These are phyloP conservation scores for Clarireedia homoeocarpa DNA, from an alignment of 2,329 filamentous ascomycete species.

Conservation along the genomic window DNA sequence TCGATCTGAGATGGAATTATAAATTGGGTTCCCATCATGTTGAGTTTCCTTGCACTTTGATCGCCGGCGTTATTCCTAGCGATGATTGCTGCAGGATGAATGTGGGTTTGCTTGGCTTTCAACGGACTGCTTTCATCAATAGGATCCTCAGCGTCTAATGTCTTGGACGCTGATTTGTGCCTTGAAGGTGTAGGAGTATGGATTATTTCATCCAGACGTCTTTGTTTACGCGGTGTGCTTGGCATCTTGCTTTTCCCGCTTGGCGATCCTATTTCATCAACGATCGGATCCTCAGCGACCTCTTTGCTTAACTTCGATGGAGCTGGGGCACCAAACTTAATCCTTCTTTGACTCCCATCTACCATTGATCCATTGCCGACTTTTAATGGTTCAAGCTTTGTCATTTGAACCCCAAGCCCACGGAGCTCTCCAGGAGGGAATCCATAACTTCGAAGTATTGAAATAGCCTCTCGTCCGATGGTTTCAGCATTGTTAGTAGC, in stretches of 20 bases:
- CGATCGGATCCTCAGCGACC: slow-evolving; percentile 25
- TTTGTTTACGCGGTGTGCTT: slow-evolving; percentile 7
- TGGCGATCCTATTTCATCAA: slow-evolving; percentile 41
- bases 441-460: slow-evolving; percentile 70
- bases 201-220: slow-evolving; percentile 15
- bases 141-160: slow-evolving; percentile 34
- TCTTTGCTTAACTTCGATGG: slow-evolving; percentile 35
- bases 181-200: slow-evolving; percentile 25
- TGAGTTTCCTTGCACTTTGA: slow-evolving; percentile 58
- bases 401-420: slow-evolving; percentile 87
- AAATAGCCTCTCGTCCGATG: slow-evolving; percentile 76
- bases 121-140: slow-evolving; percentile 47
- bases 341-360: slow-evolving; percentile 70
- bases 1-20: slow-evolving; percentile 81
- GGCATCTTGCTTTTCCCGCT: slow-evolving; percentile 24
- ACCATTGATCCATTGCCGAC: slow-evolving; percentile 38
- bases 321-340: slow-evolving; percentile 59
- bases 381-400: slow-evolving; percentile 79
- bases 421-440: slow-evolving; percentile 90
- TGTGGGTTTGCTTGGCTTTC: slow-evolving; percentile 37
- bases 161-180: slow-evolving; percentile 10
- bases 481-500: slow-evolving; percentile 67
- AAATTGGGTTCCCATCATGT: slow-evolving; percentile 83
- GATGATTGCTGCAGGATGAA: slow-evolving; percentile 47
- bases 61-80: slow-evolving; percentile 39